These are phyloP conservation scores for Pichia thaimueangensis DNA, from an alignment of 805 yeast species.

Conservation along the genomic window DNA sequence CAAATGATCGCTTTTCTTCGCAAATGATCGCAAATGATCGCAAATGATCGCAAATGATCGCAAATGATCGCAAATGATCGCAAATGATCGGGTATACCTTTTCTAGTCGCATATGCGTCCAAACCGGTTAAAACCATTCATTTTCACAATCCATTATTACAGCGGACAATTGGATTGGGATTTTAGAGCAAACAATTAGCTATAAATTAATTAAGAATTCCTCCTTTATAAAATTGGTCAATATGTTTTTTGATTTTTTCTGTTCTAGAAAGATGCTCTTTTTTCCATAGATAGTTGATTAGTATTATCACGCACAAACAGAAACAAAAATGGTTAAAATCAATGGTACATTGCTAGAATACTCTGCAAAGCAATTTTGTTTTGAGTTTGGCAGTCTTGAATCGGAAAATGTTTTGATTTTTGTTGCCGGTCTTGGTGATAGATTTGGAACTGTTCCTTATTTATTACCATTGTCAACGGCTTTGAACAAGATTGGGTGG, in stretches of 20 bases:
- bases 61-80: not conserved
- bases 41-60: not conserved
- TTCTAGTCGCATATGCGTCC: not conserved
- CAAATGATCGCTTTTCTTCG: not conserved
- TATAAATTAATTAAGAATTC: too few species aligned
- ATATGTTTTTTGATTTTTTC: too few species aligned
- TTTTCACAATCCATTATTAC: too few species aligned
- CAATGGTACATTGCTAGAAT: constrained; percentile 2
- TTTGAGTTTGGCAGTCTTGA: constrained; percentile 3
- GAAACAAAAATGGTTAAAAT: not conserved
- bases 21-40: not conserved
- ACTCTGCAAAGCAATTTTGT: not conserved
- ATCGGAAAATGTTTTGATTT: constrained; percentile 47
- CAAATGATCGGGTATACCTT: not conserved
- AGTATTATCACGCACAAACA: too few species aligned
- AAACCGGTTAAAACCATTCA: too few species aligned
- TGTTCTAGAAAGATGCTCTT: too few species aligned
- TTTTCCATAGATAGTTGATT: too few species aligned
- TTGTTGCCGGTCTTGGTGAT: constrained; percentile 69
- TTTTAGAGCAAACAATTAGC: too few species aligned
- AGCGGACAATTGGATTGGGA: too few species aligned
- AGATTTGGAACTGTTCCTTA: constrained; percentile 69
- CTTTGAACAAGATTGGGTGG: constrained; percentile 44
- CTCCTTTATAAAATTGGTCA: too few species aligned
- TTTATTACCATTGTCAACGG: constrained; percentile 38